phyloP scores from a whole-genome alignment of 164 flowering plant species.

The Annona cherimola region DNA sequence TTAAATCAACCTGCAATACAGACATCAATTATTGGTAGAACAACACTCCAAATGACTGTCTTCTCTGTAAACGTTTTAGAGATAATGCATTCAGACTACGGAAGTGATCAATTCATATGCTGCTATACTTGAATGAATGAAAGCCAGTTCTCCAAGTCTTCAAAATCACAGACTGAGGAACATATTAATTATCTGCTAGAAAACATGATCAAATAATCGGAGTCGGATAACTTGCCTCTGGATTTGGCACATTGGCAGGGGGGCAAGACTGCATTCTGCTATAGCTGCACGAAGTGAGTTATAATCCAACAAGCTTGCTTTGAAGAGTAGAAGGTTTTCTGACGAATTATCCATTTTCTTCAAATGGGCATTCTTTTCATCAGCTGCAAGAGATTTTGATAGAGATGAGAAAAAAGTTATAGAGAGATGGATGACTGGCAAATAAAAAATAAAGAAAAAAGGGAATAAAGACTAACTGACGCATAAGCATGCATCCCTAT shows the following conservation, averaged over 20 bases:
- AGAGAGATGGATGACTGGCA: background rate
- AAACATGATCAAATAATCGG: background rate
- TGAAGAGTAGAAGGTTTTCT: conserved; percentile 41
- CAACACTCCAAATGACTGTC: background rate
- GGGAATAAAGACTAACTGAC: background rate
- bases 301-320: conserved; percentile 51
- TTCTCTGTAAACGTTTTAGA: too few species aligned
- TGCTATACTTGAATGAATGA: too few species aligned
- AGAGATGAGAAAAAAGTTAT: background rate
- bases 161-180: too few species aligned
- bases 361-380: conserved; percentile 46
- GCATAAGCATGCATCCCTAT: background rate
- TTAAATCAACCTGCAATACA: conserved; percentile 36
- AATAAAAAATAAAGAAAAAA: too few species aligned
- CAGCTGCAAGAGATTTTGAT: conserved; percentile 15
- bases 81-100: too few species aligned
- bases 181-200: background rate
- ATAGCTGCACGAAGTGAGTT: conserved; percentile 38
- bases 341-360: conserved; percentile 36
- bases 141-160: background rate
- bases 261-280: conserved; percentile 47
- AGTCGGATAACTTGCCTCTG: conserved; percentile 15
- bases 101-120: background rate
- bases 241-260: conserved; percentile 22
- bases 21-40: background rate